Evolutionary conservation across 2,329 filamentous ascomycete genomes (phyloP).

Genomic region (Pseudopyricularia cyperi): DNA sequence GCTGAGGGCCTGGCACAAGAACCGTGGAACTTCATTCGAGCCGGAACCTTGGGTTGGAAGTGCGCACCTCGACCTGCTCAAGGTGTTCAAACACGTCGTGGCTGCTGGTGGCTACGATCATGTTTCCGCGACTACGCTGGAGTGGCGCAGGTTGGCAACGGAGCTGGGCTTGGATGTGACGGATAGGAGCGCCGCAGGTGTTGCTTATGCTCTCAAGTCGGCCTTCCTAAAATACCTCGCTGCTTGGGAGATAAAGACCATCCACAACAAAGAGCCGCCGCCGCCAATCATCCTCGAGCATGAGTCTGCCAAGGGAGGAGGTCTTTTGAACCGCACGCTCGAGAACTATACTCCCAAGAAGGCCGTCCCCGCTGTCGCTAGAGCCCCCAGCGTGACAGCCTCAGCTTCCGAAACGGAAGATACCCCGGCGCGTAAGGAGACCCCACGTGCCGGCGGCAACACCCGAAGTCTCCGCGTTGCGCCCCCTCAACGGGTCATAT

Average conservation of each 20-base stretch:
- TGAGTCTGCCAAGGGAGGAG: constrained; percentile 72
- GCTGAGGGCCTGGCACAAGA: constrained; percentile 60
- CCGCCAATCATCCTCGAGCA: constrained; percentile 82
- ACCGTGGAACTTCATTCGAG: constrained; percentile 68
- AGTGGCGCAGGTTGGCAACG: constrained; percentile 68
- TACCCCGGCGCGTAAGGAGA: constrained; percentile 43
- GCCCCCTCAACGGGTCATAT: constrained; percentile 73
- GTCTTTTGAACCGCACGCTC: constrained; percentile 63
- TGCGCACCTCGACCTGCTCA: constrained; percentile 57
- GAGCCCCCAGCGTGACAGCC: background rate
- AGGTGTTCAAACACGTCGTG: constrained; percentile 66
- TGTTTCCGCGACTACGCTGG: constrained; percentile 70
- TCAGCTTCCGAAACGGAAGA: constrained; percentile 38
- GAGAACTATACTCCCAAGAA: constrained; percentile 49
- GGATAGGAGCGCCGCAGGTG: constrained; percentile 63
- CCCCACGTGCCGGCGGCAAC: constrained; percentile 39
- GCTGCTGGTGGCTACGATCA: constrained; percentile 76
- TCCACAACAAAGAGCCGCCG: constrained; percentile 70
- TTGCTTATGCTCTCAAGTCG: constrained; percentile 75
- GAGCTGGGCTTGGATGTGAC: constrained; percentile 54
- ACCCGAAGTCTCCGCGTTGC: constrained; percentile 63
- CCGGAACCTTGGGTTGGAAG: constrained; percentile 65
- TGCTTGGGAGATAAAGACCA: constrained; percentile 70
- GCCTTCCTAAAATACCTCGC: constrained; percentile 83
- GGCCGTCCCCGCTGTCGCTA: constrained; percentile 15